Percentiles rank a stretch among this genome's conserved stretches.
These are phyloP conservation scores for Rubroshorea leprosula DNA, from an alignment of 345 rosid species.

Conservation along the genomic window DNA sequence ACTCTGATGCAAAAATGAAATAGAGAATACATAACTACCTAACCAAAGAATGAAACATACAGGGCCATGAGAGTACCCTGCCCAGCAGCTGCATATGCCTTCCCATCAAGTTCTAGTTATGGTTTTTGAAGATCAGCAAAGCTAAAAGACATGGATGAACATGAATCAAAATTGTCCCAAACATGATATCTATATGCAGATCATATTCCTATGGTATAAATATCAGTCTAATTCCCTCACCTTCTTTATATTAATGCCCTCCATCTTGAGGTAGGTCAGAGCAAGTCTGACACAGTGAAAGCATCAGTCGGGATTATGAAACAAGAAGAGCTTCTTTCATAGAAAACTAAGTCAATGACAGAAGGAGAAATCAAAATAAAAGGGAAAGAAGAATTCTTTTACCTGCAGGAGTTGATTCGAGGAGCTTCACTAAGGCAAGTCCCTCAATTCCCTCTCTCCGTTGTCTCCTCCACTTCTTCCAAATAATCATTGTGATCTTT, in stretches of 20 bases:
- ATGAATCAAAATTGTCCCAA: constrained; percentile 1
- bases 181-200: neutral
- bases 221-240: neutral
- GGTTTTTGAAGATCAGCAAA: constrained; percentile 59
- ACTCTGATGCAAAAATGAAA: neutral
- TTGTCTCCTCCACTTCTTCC: no score
- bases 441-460: no score
- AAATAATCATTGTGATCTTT: no score
- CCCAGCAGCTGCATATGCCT: constrained; percentile 61
- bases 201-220: no score
- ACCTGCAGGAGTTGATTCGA: no score
- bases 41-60: constrained; percentile 50
- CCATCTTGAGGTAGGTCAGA: neutral
- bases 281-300: no score
- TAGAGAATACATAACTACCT: constrained; percentile 20
- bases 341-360: no score
- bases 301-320: no score
- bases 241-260: neutral
- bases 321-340: no score
- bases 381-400: no score
- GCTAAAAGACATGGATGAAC: constrained; percentile 23
- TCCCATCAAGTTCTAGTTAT: constrained; percentile 45
- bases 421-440: no score
- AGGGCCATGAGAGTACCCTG: constrained; percentile 57
- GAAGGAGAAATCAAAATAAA: no score